These are phyloP conservation scores for Panicum hallii DNA, from an alignment of 202 grass and related monocot genomes.

Conservation along the genomic window DNA sequence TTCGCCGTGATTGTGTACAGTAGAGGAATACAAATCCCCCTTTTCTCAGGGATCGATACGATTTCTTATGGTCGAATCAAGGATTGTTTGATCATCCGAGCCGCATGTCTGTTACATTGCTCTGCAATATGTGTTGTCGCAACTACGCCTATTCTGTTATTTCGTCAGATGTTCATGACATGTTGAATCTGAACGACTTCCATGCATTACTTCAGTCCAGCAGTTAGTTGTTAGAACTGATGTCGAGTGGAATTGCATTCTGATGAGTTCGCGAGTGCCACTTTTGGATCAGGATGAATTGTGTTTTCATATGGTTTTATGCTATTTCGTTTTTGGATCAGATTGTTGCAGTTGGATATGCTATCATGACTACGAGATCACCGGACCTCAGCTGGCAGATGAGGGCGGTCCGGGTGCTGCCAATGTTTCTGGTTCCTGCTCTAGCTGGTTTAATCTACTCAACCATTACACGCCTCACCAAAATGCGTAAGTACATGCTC, in stretches of 20 bases:
- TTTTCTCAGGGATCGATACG: background rate
- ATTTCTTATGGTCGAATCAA: background rate
- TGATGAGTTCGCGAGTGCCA: background rate
- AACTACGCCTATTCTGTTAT: background rate
- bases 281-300: background rate
- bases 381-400: constrained; percentile 69
- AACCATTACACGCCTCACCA: constrained; percentile 64
- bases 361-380: constrained; percentile 74
- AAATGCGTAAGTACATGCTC: constrained; percentile 65
- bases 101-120: background rate
- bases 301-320: constrained; percentile 37
- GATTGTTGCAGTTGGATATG: constrained; percentile 70
- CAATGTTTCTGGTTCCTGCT: constrained; percentile 78
- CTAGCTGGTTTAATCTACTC: constrained; percentile 74
- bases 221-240: background rate
- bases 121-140: background rate
- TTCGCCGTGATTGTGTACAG: background rate
- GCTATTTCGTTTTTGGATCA: constrained; percentile 24
- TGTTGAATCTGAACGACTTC: background rate
- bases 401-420: constrained; percentile 66
- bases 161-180: background rate
- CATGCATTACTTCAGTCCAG: background rate
- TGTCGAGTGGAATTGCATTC: background rate
- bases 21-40: background rate
- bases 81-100: background rate